Evolutionary conservation across 352 stramenopile species (phyloP).

Genomic region (Phytophthora foliorum): DNA sequence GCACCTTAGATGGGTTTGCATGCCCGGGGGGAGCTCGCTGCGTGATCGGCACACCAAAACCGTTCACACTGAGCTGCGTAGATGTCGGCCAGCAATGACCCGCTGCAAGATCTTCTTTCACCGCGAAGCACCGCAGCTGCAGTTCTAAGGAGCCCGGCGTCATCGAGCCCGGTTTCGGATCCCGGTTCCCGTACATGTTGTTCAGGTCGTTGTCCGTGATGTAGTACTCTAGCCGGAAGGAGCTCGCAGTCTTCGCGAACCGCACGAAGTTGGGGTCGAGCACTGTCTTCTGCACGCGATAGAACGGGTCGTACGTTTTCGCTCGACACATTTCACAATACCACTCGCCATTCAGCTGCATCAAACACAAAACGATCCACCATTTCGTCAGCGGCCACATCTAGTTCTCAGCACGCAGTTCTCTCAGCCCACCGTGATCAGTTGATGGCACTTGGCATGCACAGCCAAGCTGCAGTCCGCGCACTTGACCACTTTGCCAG

Average conservation of each 20-base stretch:
- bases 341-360: slow-evolving; percentile 61
- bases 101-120: slow-evolving; percentile 77
- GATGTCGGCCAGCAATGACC: slow-evolving; percentile 81
- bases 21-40: slow-evolving; percentile 80
- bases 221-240: slow-evolving; percentile 73
- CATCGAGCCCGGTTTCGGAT: slow-evolving; percentile 62
- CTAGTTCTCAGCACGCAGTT: not conserved
- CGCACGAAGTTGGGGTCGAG: slow-evolving; percentile 67
- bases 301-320: slow-evolving; percentile 80
- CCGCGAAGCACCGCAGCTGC: slow-evolving; percentile 78
- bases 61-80: slow-evolving; percentile 76
- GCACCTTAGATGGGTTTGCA: slow-evolving; percentile 83
- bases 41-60: slow-evolving; percentile 71
- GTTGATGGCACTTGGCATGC: slow-evolving; percentile 84
- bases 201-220: slow-evolving; percentile 81
- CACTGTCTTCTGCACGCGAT: slow-evolving; percentile 65
- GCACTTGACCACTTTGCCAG: slow-evolving; percentile 63
- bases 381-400: slow-evolving; percentile 3
- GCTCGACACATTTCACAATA: slow-evolving; percentile 80
- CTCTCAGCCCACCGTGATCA: slow-evolving; percentile 52
- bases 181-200: slow-evolving; percentile 68
- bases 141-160: slow-evolving; percentile 73
- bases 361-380: slow-evolving; percentile 17
- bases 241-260: slow-evolving; percentile 58
- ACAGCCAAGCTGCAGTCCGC: slow-evolving; percentile 60